Percentiles rank a stretch among this genome's conserved stretches.
phyloP scores from a whole-genome alignment of 176 grass and related monocot genomes.

The Carex kokanica region DNA sequence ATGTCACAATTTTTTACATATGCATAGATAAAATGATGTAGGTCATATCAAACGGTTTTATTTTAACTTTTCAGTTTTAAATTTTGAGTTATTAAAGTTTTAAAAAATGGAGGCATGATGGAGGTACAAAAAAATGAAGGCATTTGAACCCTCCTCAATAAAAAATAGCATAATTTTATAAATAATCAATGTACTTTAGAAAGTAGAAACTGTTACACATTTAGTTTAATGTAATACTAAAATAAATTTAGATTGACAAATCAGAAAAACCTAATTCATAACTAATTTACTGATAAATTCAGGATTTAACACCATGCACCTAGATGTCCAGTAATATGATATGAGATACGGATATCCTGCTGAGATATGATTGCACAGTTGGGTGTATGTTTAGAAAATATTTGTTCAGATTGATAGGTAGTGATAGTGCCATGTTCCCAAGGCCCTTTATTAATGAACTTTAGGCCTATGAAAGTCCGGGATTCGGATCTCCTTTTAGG shows the following conservation, averaged over 20 bases:
- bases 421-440: too few relatives aligned
- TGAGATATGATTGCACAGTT: not conserved
- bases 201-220: not conserved
- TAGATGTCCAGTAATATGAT: not conserved
- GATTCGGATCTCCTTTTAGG: too few relatives aligned
- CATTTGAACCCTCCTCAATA: too few relatives aligned
- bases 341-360: not conserved
- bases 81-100: too few relatives aligned
- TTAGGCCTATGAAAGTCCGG: too few relatives aligned
- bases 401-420: not conserved
- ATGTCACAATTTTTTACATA: too few relatives aligned
- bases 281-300: not conserved
- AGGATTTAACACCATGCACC: not conserved
- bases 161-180: not conserved
- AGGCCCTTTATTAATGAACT: too few relatives aligned
- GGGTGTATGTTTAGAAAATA: not conserved
- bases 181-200: not conserved
- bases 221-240: not conserved
- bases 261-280: not conserved
- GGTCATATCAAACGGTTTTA: too few relatives aligned
- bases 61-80: too few relatives aligned
- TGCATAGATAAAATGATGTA: too few relatives aligned
- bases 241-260: not conserved
- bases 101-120: too few relatives aligned
- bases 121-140: too few relatives aligned